Evolutionary conservation across 2,329 filamentous ascomycete genomes (phyloP), one percentile per base, ranked within the genome.

Genomic region (Phialocephala subalpina): DNA sequence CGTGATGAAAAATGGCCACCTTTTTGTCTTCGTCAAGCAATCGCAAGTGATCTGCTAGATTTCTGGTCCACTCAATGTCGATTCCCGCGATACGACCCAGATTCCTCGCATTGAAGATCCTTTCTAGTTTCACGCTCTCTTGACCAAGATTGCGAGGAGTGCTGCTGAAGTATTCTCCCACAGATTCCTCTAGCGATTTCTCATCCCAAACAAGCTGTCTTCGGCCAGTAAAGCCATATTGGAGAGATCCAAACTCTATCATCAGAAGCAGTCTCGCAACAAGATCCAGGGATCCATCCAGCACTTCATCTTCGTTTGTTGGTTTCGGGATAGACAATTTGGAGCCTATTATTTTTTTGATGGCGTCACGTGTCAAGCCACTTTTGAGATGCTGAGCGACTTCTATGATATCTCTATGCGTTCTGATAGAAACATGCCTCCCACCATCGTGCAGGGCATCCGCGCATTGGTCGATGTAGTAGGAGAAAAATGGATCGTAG

Each of bases 21-120:
- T 71, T 77, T 0, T 70, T 78, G 56, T 82, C 79, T n/a, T 79
- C 75, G 11, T 82, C 77, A 0, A 68, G 73, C 36, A 82, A 58
- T 1, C 76, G 75, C 3, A 83, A 72, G 65, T 83, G 81, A 62
- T 82, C 79, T 0, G 77, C 71, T 4, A 83, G 65, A 53, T 83
- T 81, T 29, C 75, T 72, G 0, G 81, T 83, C 73, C 77, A 79
- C 11, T 68, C 63, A 8, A 78, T 72, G 16, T 76, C 45, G n/a
- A 83, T 73, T 0, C 81, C 80, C 0, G 74, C 80, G 16, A 82
- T 77, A 0, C 65, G 65, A 22, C 67, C 68, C 1, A 79, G 27
- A 29, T 72, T 75, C 27, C 64, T 64, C 8, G 73, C 73, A 16
- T 66, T 73, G 60, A 77, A 75, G 1, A 69, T 59, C 20, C 67